phyloP scores from a whole-genome alignment of 352 stramenopile genomes.

The Pythium phragmiticola region DNA sequence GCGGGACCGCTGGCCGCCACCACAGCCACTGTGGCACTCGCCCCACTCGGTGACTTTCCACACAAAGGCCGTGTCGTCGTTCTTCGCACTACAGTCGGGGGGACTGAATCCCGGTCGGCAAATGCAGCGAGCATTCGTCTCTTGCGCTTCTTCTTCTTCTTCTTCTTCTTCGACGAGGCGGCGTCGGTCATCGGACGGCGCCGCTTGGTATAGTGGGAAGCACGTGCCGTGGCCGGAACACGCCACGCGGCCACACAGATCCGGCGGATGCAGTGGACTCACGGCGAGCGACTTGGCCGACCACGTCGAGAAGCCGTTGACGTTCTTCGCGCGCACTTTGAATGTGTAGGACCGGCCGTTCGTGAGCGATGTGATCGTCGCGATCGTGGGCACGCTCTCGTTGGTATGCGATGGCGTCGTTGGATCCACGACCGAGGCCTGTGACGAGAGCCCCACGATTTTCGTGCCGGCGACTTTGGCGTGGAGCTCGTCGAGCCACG shows the following conservation, averaged over 20 bases:
- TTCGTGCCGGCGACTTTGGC: slow-evolving; percentile 44
- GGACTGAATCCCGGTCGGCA: slow-evolving; percentile 60
- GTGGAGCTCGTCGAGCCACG: slow-evolving; percentile 55
- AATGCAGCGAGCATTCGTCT: slow-evolving; percentile 44
- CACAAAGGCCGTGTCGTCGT: slow-evolving; percentile 34
- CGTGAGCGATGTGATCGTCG: slow-evolving; percentile 42
- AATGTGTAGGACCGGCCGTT: slow-evolving; percentile 72
- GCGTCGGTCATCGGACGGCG: background rate
- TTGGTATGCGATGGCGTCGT: slow-evolving; percentile 1
- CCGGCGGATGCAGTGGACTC: slow-evolving; percentile 64
- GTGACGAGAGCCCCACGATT: slow-evolving; percentile 26
- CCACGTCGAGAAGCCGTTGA: slow-evolving; percentile 64
- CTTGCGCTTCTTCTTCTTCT: background rate
- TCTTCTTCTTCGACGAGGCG: background rate
- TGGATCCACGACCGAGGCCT: slow-evolving; percentile 11
- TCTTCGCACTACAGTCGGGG: slow-evolving; percentile 64
- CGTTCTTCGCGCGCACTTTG: slow-evolving; percentile 66
- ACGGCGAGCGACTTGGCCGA: slow-evolving; percentile 71
- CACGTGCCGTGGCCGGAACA: slow-evolving; percentile 68
- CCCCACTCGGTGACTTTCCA: slow-evolving; percentile 64
- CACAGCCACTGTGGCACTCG: slow-evolving; percentile 60
- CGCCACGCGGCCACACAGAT: slow-evolving; percentile 59
- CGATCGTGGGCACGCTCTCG: slow-evolving; percentile 34
- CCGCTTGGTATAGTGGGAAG: slow-evolving; percentile 60
- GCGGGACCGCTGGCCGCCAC: slow-evolving; percentile 50